Conservation (phyloP, 164 flowering plant genomes). For the Umbellularia californica region DNA sequence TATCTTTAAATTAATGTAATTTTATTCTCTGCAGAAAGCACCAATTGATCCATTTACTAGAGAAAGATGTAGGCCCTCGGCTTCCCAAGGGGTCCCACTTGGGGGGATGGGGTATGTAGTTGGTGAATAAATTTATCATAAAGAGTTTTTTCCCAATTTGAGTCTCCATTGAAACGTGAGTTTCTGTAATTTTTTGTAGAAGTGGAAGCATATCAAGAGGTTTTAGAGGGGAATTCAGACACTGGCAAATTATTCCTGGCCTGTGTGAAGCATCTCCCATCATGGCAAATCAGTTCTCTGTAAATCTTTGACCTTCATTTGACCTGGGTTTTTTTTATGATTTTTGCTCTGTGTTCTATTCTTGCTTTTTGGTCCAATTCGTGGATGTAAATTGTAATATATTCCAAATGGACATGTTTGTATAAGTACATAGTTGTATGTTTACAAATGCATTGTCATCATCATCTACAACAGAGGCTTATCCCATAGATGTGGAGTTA, state of each 20-base stretch:
- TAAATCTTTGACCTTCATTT: constrained; percentile 35
- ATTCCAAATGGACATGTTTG: background rate
- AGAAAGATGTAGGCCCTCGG: constrained; percentile 91
- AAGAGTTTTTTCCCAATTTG: background rate
- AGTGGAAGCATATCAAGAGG: constrained; percentile 99
- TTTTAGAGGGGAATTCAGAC: constrained; percentile 94
- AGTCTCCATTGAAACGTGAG: background rate
- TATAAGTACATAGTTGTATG: background rate
- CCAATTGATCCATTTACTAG: constrained; percentile 96
- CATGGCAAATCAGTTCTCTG: constrained; percentile 98
- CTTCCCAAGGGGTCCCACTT: constrained; percentile 95
- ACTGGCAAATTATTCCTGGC: constrained; percentile 91
- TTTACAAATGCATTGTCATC: too few species aligned
- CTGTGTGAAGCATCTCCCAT: constrained; percentile 79
- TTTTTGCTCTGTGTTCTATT: background rate
- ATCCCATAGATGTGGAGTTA: too few species aligned
- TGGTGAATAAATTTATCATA: background rate
- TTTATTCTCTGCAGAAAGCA: constrained; percentile 64
- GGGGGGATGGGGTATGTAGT: constrained; percentile 96
- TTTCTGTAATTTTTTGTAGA: constrained; percentile 34
- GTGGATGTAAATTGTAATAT: background rate
- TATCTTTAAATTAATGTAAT: background rate
- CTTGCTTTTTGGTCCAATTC: background rate
- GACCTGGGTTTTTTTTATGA: background rate
- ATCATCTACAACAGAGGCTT: too few species aligned